Evolutionary conservation across 2,329 filamentous ascomycete genomes (phyloP).

Genomic region (Talaromyces pinophilus): DNA sequence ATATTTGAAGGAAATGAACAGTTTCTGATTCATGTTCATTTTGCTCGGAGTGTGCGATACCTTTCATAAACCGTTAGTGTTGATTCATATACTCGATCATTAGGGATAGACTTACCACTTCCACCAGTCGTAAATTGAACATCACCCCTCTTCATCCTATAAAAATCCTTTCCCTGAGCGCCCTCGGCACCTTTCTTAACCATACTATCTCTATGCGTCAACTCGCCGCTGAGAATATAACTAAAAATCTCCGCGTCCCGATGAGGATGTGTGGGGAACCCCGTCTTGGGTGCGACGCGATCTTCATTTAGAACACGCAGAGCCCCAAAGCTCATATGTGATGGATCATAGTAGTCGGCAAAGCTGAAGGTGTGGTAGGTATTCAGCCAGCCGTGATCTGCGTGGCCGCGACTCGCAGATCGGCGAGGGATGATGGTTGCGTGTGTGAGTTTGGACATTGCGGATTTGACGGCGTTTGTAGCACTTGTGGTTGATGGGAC

Average conservation of each 20-base stretch:
- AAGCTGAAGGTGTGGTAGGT: slow-evolving; percentile 86
- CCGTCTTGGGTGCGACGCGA: slow-evolving; percentile 69
- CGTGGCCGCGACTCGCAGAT: slow-evolving; percentile 71
- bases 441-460: slow-evolving; percentile 66
- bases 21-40: slow-evolving; percentile 64
- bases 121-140: slow-evolving; percentile 91
- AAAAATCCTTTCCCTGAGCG: slow-evolving; percentile 63
- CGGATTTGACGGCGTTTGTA: slow-evolving; percentile 31
- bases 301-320: slow-evolving; percentile 89
- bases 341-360: slow-evolving; percentile 68
- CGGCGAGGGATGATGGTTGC: slow-evolving; percentile 74
- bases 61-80: slow-evolving; percentile 32
- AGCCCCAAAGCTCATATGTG: slow-evolving; percentile 69
- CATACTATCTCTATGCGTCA: slow-evolving; percentile 87
- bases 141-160: slow-evolving; percentile 72
- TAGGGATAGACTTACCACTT: slow-evolving; percentile 53
- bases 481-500: neutral
- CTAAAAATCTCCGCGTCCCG: slow-evolving; percentile 87
- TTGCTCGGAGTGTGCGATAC: slow-evolving; percentile 77
- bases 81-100: neutral
- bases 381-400: slow-evolving; percentile 84
- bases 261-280: slow-evolving; percentile 84
- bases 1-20: slow-evolving; percentile 86
- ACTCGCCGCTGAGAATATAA: slow-evolving; percentile 80
- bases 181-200: slow-evolving; percentile 67